These are phyloP conservation scores for Eucalyptus grandis DNA, from an alignment of 345 rosid genomes.

Conservation along the genomic window DNA sequence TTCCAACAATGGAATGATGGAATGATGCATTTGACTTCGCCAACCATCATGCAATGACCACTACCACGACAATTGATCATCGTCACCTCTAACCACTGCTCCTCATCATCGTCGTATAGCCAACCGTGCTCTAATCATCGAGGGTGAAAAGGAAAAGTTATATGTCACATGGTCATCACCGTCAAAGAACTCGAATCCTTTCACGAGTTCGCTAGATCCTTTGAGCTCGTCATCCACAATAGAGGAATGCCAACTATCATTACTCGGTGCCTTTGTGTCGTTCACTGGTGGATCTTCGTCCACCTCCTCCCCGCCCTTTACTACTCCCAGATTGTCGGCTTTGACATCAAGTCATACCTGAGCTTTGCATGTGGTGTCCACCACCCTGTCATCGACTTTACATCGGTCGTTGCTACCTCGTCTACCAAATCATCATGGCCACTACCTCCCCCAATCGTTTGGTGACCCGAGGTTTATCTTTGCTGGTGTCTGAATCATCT, in stretches of 20 bases:
- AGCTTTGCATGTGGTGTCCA: neutral
- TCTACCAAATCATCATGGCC: neutral
- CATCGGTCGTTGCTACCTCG: neutral
- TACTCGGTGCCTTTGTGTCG: neutral
- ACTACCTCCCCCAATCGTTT: neutral
- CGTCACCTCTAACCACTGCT: fast-evolving
- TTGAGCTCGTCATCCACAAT: neutral
- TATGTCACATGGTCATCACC: too few relatives aligned
- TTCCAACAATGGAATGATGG: neutral
- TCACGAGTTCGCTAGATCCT: neutral
- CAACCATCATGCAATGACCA: neutral
- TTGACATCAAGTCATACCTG: neutral
- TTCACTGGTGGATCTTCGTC: neutral
- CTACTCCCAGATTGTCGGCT: neutral
- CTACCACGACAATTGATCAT: neutral
- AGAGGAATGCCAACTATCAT: neutral
- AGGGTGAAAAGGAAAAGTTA: too few relatives aligned
- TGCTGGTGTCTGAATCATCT: neutral
- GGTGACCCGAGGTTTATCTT: neutral
- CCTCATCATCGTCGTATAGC: too few relatives aligned
- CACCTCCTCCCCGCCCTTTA: neutral
- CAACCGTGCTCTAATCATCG: fast-evolving
- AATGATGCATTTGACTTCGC: neutral
- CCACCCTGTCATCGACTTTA: neutral
- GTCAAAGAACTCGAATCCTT: too few relatives aligned